These are phyloP conservation scores for Myxozyma kluyveri DNA, from an alignment of 805 yeast species.

Conservation along the genomic window DNA sequence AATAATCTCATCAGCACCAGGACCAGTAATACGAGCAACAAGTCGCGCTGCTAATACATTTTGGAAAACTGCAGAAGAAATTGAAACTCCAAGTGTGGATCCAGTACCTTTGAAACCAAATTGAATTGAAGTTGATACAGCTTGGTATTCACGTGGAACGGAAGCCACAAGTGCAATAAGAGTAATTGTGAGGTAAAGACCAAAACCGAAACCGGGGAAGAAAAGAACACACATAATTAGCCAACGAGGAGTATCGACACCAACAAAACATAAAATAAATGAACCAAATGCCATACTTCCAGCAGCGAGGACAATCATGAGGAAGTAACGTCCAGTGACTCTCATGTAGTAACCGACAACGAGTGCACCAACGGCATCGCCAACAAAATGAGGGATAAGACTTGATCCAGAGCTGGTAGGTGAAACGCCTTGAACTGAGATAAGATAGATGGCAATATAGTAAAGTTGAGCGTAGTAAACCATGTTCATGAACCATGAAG, in stretches of 20 bases:
- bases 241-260: constrained; percentile 12
- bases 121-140: constrained; percentile 72
- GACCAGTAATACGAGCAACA: constrained; percentile 22
- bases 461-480: constrained; percentile 59
- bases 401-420: constrained; percentile 59
- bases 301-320: constrained; percentile 27
- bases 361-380: constrained; percentile 65
- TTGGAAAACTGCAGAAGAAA: constrained; percentile 57
- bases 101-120: constrained; percentile 72
- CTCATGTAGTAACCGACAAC: constrained; percentile 65
- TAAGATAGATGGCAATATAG: constrained; percentile 69
- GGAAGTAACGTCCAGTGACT: constrained; percentile 49
- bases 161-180: constrained; percentile 63
- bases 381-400: constrained; percentile 54
- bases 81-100: constrained; percentile 63
- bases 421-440: constrained; percentile 50
- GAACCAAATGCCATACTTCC: constrained; percentile 13
- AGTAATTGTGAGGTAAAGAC: constrained; percentile 56
- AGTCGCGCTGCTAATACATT: constrained; percentile 38
- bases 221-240: constrained; percentile 34
- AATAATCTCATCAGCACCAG: constrained; percentile 25
- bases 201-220: constrained; percentile 56
- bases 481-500: constrained; percentile 73
- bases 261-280: constrained; percentile 14
- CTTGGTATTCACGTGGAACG: constrained; percentile 58